Evolutionary conservation across 306 rosid species (phyloP).

Genomic region (Canavalia gladiata): DNA sequence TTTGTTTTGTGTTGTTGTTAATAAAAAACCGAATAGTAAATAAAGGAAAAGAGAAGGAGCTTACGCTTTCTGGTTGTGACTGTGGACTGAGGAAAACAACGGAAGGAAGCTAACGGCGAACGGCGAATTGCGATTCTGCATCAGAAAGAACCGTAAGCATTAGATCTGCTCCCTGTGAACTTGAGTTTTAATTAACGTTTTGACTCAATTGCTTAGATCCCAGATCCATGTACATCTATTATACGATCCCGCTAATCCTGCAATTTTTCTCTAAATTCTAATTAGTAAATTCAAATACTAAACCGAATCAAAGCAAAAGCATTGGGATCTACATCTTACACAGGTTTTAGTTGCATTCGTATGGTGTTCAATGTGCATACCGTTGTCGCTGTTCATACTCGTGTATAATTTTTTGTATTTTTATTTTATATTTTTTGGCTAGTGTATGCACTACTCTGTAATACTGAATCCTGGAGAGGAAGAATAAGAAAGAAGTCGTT

Average conservation of each 20-base stretch:
- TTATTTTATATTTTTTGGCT: background rate
- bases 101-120: slow-evolving; percentile 28
- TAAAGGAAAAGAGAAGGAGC: background rate
- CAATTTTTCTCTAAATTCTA: slow-evolving; percentile 16
- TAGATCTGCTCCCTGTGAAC: slow-evolving; percentile 44
- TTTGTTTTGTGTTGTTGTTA: background rate
- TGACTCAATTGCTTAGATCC: slow-evolving; percentile 26
- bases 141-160: slow-evolving; percentile 36
- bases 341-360: slow-evolving; percentile 11
- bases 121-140: slow-evolving; percentile 30
- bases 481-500: slow-evolving; percentile 34
- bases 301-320: background rate
- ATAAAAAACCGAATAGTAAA: background rate
- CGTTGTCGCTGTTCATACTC: background rate
- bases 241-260: background rate
- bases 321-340: slow-evolving; percentile 27
- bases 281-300: background rate
- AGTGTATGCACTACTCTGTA: background rate
- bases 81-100: slow-evolving; percentile 29
- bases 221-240: slow-evolving; percentile 27
- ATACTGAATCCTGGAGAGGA: slow-evolving; percentile 8
- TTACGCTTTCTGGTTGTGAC: background rate
- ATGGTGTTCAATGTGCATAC: background rate
- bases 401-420: background rate
- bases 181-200: slow-evolving; percentile 30